Evolutionary conservation across 78 protist genomes (phyloP).

Genomic region (Acrasis kona): DNA sequence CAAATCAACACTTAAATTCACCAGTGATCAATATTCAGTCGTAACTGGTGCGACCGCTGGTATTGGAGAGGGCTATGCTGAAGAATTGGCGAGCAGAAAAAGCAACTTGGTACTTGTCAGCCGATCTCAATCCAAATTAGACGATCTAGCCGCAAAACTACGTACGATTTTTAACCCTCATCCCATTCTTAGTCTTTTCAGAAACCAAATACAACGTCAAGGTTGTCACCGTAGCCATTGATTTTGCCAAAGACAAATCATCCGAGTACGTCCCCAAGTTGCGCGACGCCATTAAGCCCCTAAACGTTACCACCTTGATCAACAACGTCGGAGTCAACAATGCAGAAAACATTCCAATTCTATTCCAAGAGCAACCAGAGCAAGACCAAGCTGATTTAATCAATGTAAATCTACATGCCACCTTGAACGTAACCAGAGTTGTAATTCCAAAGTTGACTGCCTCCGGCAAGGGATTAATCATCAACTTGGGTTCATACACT

Average conservation of each 20-base stretch:
- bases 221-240: background rate
- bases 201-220: background rate
- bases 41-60: slow-evolving; percentile 31
- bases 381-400: background rate
- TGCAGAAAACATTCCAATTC: slow-evolving; percentile 1
- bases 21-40: too few relatives aligned
- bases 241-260: background rate
- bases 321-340: slow-evolving; percentile 38
- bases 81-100: slow-evolving; percentile 1
- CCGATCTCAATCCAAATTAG: slow-evolving; percentile 13
- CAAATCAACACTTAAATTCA: too few relatives aligned
- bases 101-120: slow-evolving; percentile 13
- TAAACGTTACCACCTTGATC: slow-evolving; percentile 18
- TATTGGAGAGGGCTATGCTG: slow-evolving; percentile 13
- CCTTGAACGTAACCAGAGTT: background rate
- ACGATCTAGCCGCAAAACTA: background rate
- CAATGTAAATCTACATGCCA: background rate
- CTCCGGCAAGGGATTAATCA: slow-evolving; percentile 4
- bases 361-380: background rate
- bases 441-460: background rate
- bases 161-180: background rate
- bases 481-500: slow-evolving; percentile 17
- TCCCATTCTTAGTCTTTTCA: too few relatives aligned
- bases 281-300: background rate
- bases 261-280: background rate